phyloP scores from a whole-genome alignment of 306 rosid genomes.

The Vigna unguiculata region DNA sequence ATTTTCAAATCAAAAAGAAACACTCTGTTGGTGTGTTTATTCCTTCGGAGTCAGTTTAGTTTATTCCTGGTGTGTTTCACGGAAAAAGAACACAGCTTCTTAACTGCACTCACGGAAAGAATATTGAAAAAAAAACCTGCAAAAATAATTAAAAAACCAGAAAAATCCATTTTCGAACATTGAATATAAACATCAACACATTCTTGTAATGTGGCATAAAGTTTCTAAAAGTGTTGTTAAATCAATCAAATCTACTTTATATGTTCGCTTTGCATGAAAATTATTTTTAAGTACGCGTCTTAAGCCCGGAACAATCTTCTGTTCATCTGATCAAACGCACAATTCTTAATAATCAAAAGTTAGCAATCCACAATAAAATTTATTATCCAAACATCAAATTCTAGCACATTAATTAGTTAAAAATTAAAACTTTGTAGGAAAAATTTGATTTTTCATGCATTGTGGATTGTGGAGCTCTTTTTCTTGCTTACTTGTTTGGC shows the following conservation, averaged over 20 bases:
- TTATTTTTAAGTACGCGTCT: not conserved
- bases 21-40: not conserved
- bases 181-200: not conserved
- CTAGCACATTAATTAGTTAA: not conserved
- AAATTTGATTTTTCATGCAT: no score
- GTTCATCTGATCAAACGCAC: not conserved
- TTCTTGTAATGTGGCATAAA: not conserved
- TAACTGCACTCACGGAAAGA: slow-evolving; percentile 10
- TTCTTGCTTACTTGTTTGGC: not conserved
- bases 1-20: not conserved
- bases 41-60: not conserved
- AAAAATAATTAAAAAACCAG: not conserved
- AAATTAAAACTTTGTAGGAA: no score
- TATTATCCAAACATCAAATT: not conserved
- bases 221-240: not conserved
- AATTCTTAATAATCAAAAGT: not conserved
- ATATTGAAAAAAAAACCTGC: not conserved
- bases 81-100: not conserved
- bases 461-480: not conserved
- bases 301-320: not conserved
- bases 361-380: not conserved
- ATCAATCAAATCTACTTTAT: not conserved
- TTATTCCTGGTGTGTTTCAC: slow-evolving; percentile 10
- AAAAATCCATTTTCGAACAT: not conserved
- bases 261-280: not conserved